Evolutionary conservation across 1,139 yeast genomes (phyloP).

Genomic region (Torulaspora pretoriensis): DNA sequence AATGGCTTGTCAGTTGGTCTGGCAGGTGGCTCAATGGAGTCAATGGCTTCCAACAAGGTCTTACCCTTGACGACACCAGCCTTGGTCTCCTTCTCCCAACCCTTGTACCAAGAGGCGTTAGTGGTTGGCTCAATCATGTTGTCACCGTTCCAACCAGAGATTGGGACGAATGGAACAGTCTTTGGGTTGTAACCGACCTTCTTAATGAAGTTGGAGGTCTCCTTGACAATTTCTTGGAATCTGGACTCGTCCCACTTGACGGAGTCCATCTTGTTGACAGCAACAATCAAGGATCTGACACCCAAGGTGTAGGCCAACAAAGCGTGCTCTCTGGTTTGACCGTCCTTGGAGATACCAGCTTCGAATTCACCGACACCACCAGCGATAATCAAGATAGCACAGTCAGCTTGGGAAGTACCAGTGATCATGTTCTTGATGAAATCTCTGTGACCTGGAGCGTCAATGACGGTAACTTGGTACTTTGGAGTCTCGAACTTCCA

Average conservation of each 20-base stretch:
- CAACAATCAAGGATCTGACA: conserved; percentile 86
- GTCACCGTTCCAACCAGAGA: conserved; percentile 94
- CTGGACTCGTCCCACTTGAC: conserved; percentile 80
- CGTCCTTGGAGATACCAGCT: conserved; percentile 98
- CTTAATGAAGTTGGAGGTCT: conserved; percentile 83
- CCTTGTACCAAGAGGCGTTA: conserved; percentile 91
- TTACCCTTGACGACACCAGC: conserved; percentile 73
- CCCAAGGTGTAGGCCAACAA: conserved; percentile 97
- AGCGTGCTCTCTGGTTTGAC: conserved; percentile 98
- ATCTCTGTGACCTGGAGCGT: conserved; percentile 97
- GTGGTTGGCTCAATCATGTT: conserved; percentile 81
- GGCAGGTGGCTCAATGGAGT: conserved; percentile 77
- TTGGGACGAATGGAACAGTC: conserved; percentile 87
- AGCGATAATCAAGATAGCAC: conserved; percentile 91
- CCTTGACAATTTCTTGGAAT: conserved; percentile 79
- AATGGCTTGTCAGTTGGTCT: conserved; percentile 89
- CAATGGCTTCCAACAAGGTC: conserved; percentile 85
- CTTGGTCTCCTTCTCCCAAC: conserved; percentile 85
- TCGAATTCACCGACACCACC: conserved; percentile 99
- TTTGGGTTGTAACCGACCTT: conserved; percentile 92
- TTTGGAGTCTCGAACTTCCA: conserved; percentile 96
- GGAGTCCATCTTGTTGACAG: conserved; percentile 92
- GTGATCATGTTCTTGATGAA: conserved; percentile 93
- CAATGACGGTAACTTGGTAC: conserved; percentile 88
- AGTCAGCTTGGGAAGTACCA: conserved; percentile 96